phyloP scores from a whole-genome alignment of 2,329 filamentous ascomycete species.

The Pestalotiopsis sp. region DNA sequence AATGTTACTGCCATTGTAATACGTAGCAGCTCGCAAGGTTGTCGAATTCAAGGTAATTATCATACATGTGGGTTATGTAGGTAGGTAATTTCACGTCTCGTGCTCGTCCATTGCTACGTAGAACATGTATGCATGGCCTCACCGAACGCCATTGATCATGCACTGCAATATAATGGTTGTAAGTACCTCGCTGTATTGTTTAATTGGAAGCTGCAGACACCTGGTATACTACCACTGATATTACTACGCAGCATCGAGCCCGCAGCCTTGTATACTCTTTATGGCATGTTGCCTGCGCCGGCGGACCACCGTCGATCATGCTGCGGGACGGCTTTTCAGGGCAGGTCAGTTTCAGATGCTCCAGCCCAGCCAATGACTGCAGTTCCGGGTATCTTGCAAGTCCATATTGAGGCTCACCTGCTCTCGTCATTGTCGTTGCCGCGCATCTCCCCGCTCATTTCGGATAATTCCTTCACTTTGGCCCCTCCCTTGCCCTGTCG shows the following conservation, averaged over 20 bases:
- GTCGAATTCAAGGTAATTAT: not conserved
- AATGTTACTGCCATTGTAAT: not conserved
- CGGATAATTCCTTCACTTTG: not conserved
- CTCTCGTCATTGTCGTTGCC: not conserved
- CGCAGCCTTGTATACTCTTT: not conserved
- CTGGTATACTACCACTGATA: not conserved
- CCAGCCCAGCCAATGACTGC: not conserved
- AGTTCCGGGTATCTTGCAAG: not conserved
- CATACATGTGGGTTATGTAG: not conserved
- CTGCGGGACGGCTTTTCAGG: conserved; percentile 2
- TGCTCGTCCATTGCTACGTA: not conserved
- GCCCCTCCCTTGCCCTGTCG: not conserved
- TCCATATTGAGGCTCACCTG: not conserved
- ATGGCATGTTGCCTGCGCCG: not conserved
- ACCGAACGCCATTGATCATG: not conserved
- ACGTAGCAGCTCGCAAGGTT: not conserved
- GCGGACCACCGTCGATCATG: conserved; percentile 2
- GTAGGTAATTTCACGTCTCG: not conserved
- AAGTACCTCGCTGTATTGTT: not conserved
- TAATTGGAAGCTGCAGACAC: not conserved
- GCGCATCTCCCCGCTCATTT: not conserved
- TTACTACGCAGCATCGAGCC: not conserved
- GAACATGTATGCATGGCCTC: not conserved
- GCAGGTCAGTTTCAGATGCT: conserved; percentile 7
- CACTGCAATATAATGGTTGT: not conserved